Conservation (phyloP, 2,329 filamentous ascomycete species). For the Beauveria medogensis region DNA sequence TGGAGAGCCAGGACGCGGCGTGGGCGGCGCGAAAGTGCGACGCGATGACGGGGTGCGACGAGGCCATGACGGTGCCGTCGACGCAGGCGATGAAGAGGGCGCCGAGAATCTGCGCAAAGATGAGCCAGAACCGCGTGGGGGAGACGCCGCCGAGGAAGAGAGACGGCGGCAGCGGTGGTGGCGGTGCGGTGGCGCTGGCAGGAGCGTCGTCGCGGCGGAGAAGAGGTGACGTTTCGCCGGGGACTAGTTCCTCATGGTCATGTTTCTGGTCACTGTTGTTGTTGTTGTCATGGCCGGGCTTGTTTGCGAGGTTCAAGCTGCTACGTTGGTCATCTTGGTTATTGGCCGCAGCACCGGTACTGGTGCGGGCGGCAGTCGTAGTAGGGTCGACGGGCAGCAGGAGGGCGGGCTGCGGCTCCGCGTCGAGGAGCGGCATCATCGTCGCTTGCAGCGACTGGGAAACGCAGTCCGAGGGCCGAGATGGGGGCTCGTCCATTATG, state of each 20-base stretch:
- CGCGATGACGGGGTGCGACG: constrained; percentile 71
- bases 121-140: constrained; percentile 49
- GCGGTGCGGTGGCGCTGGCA: neutral
- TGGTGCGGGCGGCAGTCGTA: neutral
- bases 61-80: constrained; percentile 75
- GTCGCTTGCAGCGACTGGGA: constrained; percentile 31
- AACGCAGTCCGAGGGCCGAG: constrained; percentile 20
- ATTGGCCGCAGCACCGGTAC: neutral
- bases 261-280: neutral
- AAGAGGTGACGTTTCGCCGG: constrained; percentile 21
- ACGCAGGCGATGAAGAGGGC: constrained; percentile 56
- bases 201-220: constrained; percentile 12
- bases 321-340: neutral
- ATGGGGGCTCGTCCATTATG: neutral
- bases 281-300: neutral
- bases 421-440: constrained; percentile 30
- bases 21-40: constrained; percentile 73
- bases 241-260: neutral
- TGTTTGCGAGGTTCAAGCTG: too few relatives aligned
- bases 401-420: constrained; percentile 34
- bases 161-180: neutral
- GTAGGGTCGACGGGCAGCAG: constrained; percentile 19
- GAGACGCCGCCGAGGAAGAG: constrained; percentile 39
- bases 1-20: constrained; percentile 75
- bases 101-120: constrained; percentile 52